phyloP scores from a whole-genome alignment of 2,329 filamentous ascomycete genomes.

The Parascedosporium putredinis region DNA sequence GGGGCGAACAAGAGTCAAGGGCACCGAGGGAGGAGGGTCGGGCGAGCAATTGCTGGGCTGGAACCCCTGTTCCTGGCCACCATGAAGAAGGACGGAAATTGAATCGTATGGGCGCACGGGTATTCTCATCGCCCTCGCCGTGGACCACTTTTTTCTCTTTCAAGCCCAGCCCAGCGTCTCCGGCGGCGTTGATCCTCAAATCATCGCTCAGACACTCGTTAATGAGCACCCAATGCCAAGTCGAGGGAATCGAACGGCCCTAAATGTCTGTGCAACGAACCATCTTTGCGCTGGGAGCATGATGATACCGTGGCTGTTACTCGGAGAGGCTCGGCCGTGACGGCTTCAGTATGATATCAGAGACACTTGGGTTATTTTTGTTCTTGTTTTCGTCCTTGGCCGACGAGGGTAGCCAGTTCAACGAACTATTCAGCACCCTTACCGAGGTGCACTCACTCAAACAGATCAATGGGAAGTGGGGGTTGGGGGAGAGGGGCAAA shows the following conservation, averaged over 20 bases:
- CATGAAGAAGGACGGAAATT: background rate
- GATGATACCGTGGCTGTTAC: slow-evolving; percentile 1
- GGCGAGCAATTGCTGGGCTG: background rate
- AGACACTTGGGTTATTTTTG: too few species aligned
- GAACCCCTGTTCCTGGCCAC: slow-evolving; percentile 6
- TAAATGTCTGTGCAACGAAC: slow-evolving; percentile 1
- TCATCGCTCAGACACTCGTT: too few species aligned
- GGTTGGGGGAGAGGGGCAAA: too few species aligned
- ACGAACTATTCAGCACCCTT: too few species aligned
- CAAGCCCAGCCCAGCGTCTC: background rate
- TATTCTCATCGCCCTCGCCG: too few species aligned
- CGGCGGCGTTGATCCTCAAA: background rate
- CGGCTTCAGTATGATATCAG: too few species aligned
- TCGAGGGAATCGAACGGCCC: background rate
- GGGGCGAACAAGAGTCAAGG: background rate
- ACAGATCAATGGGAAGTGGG: too few species aligned
- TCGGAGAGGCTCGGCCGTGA: too few species aligned
- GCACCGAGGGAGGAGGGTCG: background rate
- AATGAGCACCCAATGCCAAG: background rate
- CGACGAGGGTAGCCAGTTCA: too few species aligned
- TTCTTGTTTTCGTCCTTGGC: too few species aligned
- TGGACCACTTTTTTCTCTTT: background rate
- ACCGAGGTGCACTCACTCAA: too few species aligned
- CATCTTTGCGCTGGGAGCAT: background rate
- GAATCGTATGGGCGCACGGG: background rate